Evolutionary conservation across 2,329 filamentous ascomycete species (phyloP).

Genomic region (Xylaria multiplex): DNA sequence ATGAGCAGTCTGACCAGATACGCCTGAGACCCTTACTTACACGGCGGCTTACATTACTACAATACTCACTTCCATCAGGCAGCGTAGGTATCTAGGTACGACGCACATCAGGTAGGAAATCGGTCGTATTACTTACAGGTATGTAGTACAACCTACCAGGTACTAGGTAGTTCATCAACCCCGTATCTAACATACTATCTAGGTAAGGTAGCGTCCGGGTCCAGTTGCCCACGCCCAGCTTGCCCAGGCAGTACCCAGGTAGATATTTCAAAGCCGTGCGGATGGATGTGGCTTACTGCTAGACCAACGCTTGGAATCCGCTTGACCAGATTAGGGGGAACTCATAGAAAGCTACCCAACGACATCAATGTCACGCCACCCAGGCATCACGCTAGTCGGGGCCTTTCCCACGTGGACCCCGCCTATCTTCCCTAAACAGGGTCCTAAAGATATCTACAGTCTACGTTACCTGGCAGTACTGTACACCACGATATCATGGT

Average conservation of each 20-base stretch:
- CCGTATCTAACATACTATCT: background rate
- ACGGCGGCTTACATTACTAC: no score
- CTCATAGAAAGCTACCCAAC: conserved; percentile 12
- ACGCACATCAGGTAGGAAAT: no score
- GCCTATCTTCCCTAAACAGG: conserved; percentile 33
- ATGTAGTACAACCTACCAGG: no score
- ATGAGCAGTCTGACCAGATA: no score
- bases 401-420: conserved; percentile 39
- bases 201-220: background rate
- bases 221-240: no score
- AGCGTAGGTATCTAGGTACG: no score
- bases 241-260: no score
- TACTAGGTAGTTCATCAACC: no score
- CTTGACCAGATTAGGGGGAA: conserved; percentile 31
- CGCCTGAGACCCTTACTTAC: no score
- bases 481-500: background rate
- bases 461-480: background rate
- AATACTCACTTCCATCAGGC: no score
- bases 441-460: conserved; percentile 11
- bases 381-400: conserved; percentile 15
- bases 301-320: conserved; percentile 29
- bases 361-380: conserved; percentile 37
- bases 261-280: background rate
- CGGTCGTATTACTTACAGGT: no score
- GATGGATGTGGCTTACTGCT: conserved; percentile 32